These are phyloP conservation scores for Melastoma malabathricum DNA, from an alignment of 345 rosid species.

Conservation along the genomic window DNA sequence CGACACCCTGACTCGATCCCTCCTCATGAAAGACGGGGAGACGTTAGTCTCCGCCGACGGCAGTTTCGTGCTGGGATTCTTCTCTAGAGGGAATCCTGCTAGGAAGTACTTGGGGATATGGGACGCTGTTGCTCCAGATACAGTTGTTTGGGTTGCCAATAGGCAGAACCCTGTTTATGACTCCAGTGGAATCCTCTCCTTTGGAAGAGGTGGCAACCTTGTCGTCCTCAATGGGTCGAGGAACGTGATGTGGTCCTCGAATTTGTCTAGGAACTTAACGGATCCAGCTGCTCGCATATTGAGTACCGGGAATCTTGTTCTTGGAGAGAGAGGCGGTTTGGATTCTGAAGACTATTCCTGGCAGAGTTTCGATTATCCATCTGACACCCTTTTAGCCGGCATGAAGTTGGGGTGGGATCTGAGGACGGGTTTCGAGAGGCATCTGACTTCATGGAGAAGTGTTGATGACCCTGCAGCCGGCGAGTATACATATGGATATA, in stretches of 20 bases:
- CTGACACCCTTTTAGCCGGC: conserved; percentile 18
- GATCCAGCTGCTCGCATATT: conserved; percentile 20
- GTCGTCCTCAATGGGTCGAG: conserved; percentile 10
- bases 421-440: not conserved
- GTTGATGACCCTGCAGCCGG: conserved; percentile 22
- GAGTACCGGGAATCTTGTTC: conserved; percentile 34
- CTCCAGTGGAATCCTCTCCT: conserved; percentile 11
- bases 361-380: conserved; percentile 40
- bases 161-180: conserved; percentile 17
- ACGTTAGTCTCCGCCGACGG: conserved; percentile 10
- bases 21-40: conserved; percentile 9
- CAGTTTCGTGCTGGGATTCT: conserved; percentile 24
- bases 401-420: conserved; percentile 30
- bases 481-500: conserved; percentile 8
- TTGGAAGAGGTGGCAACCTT: conserved; percentile 14
- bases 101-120: conserved; percentile 31
- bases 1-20: conserved; percentile 4
- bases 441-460: conserved; percentile 23
- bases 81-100: conserved; percentile 9
- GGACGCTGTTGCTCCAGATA: conserved; percentile 15
- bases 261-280: conserved; percentile 3
- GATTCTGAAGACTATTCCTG: conserved; percentile 8
- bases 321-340: conserved; percentile 6
- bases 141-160: conserved; percentile 36
- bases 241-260: conserved; percentile 16